Conservation (phyloP, 371 early-diverging fungal species). For the Mucor plumbeus region DNA sequence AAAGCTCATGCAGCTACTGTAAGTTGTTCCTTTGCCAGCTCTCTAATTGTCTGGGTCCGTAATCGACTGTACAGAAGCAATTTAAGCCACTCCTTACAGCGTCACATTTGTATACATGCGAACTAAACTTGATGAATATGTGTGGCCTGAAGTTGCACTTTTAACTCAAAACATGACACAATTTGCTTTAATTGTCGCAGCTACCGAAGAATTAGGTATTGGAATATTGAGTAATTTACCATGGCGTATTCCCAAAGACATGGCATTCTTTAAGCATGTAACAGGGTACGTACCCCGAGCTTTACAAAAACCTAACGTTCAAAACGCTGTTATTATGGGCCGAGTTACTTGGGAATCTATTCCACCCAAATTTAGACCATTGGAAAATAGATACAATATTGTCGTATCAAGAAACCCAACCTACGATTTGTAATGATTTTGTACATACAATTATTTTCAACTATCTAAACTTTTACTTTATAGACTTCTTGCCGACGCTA, state of each 20-base stretch:
- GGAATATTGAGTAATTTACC: slow-evolving; percentile 75
- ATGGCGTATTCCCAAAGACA: slow-evolving; percentile 87
- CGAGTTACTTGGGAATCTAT: slow-evolving; percentile 90
- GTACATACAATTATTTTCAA: too few species aligned
- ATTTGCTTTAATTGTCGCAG: slow-evolving; percentile 78
- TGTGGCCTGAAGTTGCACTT: neutral
- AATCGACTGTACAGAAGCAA: too few species aligned
- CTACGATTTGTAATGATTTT: slow-evolving; percentile 49
- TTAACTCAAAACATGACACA: slow-evolving; percentile 25
- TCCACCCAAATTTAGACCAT: slow-evolving; percentile 77
- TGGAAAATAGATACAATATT: slow-evolving; percentile 78
- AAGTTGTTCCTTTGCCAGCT: too few species aligned
- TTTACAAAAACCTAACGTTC: slow-evolving; percentile 12
- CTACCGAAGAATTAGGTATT: slow-evolving; percentile 78
- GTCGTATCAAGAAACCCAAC: slow-evolving; percentile 73
- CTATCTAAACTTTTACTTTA: neutral
- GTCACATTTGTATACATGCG: too few species aligned
- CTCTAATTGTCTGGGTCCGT: too few species aligned
- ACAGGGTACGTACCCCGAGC: slow-evolving; percentile 58
- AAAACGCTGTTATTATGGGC: slow-evolving; percentile 91
- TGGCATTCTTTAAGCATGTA: slow-evolving; percentile 80
- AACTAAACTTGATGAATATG: too few species aligned
- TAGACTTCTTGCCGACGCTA: slow-evolving; percentile 30
- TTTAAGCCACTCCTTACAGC: too few species aligned
- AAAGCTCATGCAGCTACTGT: too few species aligned